phyloP scores from a whole-genome alignment of 805 yeast species.

The Pichia sporocuriosa region DNA sequence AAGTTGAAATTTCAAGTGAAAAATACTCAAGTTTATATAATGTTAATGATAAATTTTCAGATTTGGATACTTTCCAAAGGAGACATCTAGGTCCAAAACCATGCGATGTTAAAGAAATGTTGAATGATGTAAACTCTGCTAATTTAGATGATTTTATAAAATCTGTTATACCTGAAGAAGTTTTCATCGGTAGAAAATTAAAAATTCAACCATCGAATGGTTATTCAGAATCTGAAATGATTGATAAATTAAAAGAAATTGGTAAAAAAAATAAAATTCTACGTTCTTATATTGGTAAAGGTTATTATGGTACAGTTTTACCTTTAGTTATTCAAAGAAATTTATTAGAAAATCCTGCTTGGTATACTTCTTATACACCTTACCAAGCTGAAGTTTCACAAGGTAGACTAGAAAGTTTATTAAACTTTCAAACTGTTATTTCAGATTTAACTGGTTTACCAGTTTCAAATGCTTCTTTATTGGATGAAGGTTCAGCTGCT shows the following conservation, averaged over 20 bases:
- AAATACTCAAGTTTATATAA: slow-evolving; percentile 43
- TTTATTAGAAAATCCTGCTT: slow-evolving; percentile 86
- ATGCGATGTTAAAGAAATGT: slow-evolving; percentile 56
- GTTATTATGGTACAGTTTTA: slow-evolving; percentile 82
- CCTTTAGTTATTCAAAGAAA: slow-evolving; percentile 95
- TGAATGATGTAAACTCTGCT: slow-evolving; percentile 52
- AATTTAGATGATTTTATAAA: slow-evolving; percentile 66
- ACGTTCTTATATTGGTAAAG: slow-evolving; percentile 83
- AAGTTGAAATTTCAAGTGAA: slow-evolving; percentile 50
- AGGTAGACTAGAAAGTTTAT: slow-evolving; percentile 84
- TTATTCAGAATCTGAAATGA: slow-evolving; percentile 74
- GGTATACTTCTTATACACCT: slow-evolving; percentile 99
- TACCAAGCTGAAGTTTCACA: slow-evolving; percentile 98
- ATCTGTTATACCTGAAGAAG: slow-evolving; percentile 69
- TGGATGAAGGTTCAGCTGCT: slow-evolving; percentile 97
- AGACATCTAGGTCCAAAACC: slow-evolving; percentile 87
- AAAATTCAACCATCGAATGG: slow-evolving; percentile 66
- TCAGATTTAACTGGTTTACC: slow-evolving; percentile 88
- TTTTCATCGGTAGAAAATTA: slow-evolving; percentile 63
- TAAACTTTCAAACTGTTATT: slow-evolving; percentile 90
- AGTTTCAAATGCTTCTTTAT: slow-evolving; percentile 89
- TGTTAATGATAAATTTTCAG: slow-evolving; percentile 28
- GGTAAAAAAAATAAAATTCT: slow-evolving; percentile 71
- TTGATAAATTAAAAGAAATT: slow-evolving; percentile 55
- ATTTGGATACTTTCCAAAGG: slow-evolving; percentile 75